phyloP scores from a whole-genome alignment of 1,284 basidiomycete genomes.

The Trichosporon asahii region DNA sequence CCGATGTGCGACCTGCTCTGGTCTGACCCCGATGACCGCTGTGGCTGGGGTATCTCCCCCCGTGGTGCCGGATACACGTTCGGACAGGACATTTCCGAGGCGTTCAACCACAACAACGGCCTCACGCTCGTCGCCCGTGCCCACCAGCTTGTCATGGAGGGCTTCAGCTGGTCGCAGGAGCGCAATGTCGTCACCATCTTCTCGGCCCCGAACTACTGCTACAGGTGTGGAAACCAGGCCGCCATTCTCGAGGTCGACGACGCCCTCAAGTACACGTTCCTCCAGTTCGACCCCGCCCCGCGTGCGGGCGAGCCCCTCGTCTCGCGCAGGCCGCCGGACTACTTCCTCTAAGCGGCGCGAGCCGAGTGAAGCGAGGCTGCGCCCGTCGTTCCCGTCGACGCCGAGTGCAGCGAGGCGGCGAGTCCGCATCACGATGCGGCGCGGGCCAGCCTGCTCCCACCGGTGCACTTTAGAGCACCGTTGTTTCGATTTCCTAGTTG shows the following conservation, averaged over 20 bases:
- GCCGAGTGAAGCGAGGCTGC: not conserved
- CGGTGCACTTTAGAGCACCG: not conserved
- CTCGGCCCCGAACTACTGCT: conserved; percentile 98
- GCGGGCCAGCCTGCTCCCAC: too few species aligned
- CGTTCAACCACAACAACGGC: conserved; percentile 92
- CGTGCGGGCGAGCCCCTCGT: conserved; percentile 97
- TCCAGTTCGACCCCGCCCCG: conserved; percentile 99
- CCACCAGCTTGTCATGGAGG: conserved; percentile 98
- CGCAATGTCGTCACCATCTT: conserved; percentile 99
- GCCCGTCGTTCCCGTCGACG: too few species aligned
- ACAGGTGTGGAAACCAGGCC: conserved; percentile 98
- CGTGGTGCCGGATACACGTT: conserved; percentile 99
- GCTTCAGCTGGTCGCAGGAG: conserved; percentile 90
- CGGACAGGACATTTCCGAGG: conserved; percentile 86
- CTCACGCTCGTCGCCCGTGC: conserved; percentile 92
- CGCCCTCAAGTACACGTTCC: conserved; percentile 58
- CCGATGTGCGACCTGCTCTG: conserved; percentile 99
- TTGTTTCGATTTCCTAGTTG: not conserved
- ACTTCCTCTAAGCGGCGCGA: conserved; percentile 57
- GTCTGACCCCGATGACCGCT: conserved; percentile 99
- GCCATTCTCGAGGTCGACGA: conserved; percentile 99
- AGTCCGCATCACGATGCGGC: not conserved
- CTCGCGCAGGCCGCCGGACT: conserved; percentile 96
- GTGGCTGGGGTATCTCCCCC: conserved; percentile 99
- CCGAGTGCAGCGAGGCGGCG: not conserved